Evolutionary conservation across 2,329 filamentous ascomycete species (phyloP), one percentile per base, ranked within the genome.

Genomic region (Neophaeococcomyces aloes): DNA sequence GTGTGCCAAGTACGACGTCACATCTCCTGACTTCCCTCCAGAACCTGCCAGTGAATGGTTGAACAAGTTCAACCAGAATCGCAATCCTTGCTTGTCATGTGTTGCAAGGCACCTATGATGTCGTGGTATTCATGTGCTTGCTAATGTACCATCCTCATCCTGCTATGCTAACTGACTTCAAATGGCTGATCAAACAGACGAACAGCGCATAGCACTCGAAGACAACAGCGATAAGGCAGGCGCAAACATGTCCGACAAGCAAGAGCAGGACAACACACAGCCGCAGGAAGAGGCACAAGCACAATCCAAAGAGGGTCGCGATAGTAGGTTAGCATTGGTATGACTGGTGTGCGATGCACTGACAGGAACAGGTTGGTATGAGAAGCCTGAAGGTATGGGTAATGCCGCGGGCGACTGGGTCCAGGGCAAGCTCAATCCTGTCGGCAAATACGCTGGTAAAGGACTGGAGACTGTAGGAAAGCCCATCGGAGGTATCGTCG

Each of bases 401-500:
- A 54, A 53, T 48, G 27, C 3, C 8, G 48, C 45, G 8, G 56
- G 55, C 19, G 49, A 48, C 13, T 56, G 51, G 41, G 48, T 59
- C 40, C 23, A 57, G 46, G 41, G 30, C 29, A 39, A 47, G 13
- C 51, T 59, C 2, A 50, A 50, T 8, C 54, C 55, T 15, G 52
- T 59, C 8, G 56, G 57, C 13, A 46, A 56, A 11, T 38, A 51
- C 8, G 38, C 50, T 7, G 57, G 56, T 39, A 53, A 49, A 29
- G 56, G 48, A 3, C 38, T 58, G 2, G 49, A 56, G 37, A 52
- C 38, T 2, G 46, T 44, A 3, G 52, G 37, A 3, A 35, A 21
- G 2, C 53, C 53, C 4, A 33, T 59, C 11, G 55, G 55, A 8
- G 53, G 51, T 7, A 5, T 57, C 3, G 45, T 59, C 10, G 57